Evolutionary conservation across 2,329 filamentous ascomycete genomes (phyloP), one percentile per base, ranked within the genome.

Genomic region (Dactylella cylindrospora): DNA sequence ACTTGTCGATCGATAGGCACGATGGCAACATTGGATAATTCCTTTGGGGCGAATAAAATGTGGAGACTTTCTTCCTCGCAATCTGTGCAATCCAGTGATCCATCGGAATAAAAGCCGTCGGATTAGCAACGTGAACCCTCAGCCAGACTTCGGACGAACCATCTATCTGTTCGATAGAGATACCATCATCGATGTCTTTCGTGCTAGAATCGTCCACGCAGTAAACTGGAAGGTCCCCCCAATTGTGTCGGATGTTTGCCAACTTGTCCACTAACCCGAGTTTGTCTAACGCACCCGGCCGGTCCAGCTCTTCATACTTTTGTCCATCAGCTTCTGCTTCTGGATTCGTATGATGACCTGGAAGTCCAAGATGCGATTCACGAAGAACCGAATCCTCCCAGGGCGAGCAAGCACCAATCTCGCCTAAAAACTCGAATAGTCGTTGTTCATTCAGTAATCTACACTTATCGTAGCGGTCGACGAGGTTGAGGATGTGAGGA

Each of bases 71-170:
- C 59, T 82, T 75, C 55, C 83, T 78, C 38, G 87, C 82, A 68
- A 81, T 80, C 61, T 79, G 76, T 26, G 80, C 79, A 5, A 88
- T 71, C 6, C 76, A 73, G 29, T 82, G 81, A 17, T 80, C 75
- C 13, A 81, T 80, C 15, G 74, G 68, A 65, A 93, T 81, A 57
- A 81, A 80, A 3, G 88, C 86, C 2, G 85, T 84, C 6, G 87
- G 87, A 68, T 93, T 88, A 10, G 88, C 88, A 33, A 86, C 79
- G 70, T 93, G 88, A 25, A 89, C 73, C 69, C 90, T 86, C 23
- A 91, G 75, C 88, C 88, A 93, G 68, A 80, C 82, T 66, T 85
- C 77, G 0, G 44, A 76, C 64, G 65, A 65, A 13, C 72, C 74
- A 3, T 76, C 72, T 1, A 84, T 79, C 38, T 73, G 71, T 69